These are phyloP conservation scores for Byssoonygena ceratinophila DNA, from an alignment of 2,329 filamentous ascomycete species.

Conservation along the genomic window DNA sequence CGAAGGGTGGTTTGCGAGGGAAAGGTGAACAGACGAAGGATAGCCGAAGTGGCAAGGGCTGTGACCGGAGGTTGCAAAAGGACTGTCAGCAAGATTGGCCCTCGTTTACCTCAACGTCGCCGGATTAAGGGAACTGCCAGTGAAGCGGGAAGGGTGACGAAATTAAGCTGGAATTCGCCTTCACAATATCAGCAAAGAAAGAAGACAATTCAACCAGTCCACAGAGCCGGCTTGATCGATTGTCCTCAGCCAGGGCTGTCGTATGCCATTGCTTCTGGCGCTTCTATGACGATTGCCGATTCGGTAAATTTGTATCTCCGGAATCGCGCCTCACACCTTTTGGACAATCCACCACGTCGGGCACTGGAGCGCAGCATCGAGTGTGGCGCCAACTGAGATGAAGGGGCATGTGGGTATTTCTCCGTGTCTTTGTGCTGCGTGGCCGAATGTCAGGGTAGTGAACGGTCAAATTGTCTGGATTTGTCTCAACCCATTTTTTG, in stretches of 20 bases:
- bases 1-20: conserved; percentile 30
- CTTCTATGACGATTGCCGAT: neutral
- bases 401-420: neutral
- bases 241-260: neutral
- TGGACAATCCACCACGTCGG: neutral
- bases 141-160: neutral
- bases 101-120: neutral
- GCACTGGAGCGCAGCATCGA: neutral
- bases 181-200: neutral
- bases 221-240: neutral
- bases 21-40: conserved; percentile 27
- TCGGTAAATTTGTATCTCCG: neutral
- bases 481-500: neutral
- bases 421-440: neutral
- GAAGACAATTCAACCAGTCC: neutral
- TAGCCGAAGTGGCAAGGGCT: conserved; percentile 23
- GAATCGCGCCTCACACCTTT: neutral
- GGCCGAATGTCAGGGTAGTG: neutral
- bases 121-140: neutral
- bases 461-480: no score
- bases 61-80: conserved; percentile 19
- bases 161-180: neutral
- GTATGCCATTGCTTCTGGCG: neutral
- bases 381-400: neutral
- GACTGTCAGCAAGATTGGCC: conserved; percentile 9